Conservation (phyloP, 164 flowering plant species). For the Vitis vinifera region DNA sequence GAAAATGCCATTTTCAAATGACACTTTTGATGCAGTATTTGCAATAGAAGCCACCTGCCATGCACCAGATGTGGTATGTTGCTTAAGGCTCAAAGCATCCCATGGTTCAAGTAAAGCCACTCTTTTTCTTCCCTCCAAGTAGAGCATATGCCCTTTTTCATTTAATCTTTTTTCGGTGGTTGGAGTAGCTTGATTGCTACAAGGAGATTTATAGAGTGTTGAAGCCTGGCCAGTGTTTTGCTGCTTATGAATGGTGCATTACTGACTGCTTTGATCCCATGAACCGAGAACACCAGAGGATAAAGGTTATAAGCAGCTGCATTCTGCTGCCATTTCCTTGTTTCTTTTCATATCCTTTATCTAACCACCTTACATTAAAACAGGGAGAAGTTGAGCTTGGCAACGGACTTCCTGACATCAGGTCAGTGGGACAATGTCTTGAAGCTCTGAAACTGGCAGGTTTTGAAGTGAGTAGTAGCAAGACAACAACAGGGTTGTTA, state of each 20-base stretch:
- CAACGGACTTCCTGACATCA: slow-evolving; percentile 90
- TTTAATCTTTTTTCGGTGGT: neutral
- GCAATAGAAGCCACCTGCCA: slow-evolving; percentile 99
- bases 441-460: slow-evolving; percentile 87
- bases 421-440: slow-evolving; percentile 67
- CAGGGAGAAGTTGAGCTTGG: slow-evolving; percentile 95
- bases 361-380: neutral
- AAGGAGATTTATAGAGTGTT: slow-evolving; percentile 85
- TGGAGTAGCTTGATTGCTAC: slow-evolving; percentile 82
- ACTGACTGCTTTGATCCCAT: slow-evolving; percentile 81
- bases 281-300: slow-evolving; percentile 73
- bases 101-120: neutral
- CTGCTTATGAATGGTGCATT: slow-evolving; percentile 99
- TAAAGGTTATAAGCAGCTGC: slow-evolving; percentile 57
- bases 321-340: neutral
- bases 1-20: slow-evolving; percentile 92
- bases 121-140: no score
- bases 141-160: neutral
- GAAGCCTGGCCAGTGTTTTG: slow-evolving; percentile 97
- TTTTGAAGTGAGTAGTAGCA: slow-evolving; percentile 57
- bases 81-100: neutral
- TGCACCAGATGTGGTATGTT: slow-evolving; percentile 93
- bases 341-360: neutral
- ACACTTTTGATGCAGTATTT: slow-evolving; percentile 84
- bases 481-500: no score